Evolutionary conservation across 2,329 filamentous ascomycete genomes (phyloP).

Genomic region (Aspergillus hiratsukae): DNA sequence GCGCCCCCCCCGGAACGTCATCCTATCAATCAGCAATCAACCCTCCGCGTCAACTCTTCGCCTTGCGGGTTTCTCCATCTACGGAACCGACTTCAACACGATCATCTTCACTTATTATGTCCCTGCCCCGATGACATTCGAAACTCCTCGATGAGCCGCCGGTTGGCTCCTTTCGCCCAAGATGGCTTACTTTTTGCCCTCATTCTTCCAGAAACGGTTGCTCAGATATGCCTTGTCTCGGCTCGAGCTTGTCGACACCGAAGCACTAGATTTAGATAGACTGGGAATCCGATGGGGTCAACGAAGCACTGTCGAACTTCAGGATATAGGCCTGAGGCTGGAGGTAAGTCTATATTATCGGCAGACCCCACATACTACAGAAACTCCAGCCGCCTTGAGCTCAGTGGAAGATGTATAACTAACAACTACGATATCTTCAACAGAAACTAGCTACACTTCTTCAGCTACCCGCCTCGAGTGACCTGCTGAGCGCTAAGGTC

Average conservation of each 20-base stretch:
- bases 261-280: constrained; percentile 79
- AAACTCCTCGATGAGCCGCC: constrained; percentile 22
- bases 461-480: constrained; percentile 67
- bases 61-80: constrained; percentile 1
- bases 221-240: constrained; percentile 80
- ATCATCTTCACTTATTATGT: constrained; percentile 14
- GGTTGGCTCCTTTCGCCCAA: constrained; percentile 26
- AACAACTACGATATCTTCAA: constrained; percentile 14
- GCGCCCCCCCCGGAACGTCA: constrained; percentile 29
- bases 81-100: not conserved
- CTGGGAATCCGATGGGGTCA: constrained; percentile 79
- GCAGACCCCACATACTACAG: not conserved
- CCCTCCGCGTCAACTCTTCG: constrained; percentile 10
- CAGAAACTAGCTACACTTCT: constrained; percentile 76
- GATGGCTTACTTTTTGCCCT: constrained; percentile 74
- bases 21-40: constrained; percentile 15
- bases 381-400: not conserved
- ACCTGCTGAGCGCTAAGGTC: constrained; percentile 69
- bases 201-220: constrained; percentile 78
- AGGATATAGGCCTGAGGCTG: constrained; percentile 76
- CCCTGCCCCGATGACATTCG: constrained; percentile 23
- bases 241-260: constrained; percentile 81
- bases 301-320: constrained; percentile 77
- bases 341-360: constrained; percentile 52
- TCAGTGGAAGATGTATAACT: constrained; percentile 15